Evolutionary conservation across 768 basidiomycete species (phyloP).

Genomic region (Podaxis mareebaensis): DNA sequence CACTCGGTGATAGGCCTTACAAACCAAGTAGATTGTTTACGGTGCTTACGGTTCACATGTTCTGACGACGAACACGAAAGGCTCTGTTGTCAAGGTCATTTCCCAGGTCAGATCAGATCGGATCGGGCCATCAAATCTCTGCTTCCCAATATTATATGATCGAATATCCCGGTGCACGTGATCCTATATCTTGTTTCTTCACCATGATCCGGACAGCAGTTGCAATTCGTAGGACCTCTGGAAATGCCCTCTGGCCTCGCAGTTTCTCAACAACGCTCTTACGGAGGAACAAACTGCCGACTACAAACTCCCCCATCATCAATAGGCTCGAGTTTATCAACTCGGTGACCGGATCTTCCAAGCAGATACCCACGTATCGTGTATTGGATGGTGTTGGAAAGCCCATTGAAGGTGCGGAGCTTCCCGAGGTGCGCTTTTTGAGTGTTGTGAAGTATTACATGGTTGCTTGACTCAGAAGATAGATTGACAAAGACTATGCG

Average conservation of each 20-base stretch:
- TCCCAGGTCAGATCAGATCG: not conserved
- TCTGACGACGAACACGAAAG: slow-evolving; percentile 1
- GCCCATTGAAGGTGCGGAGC: slow-evolving; percentile 67
- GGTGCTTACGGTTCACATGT: slow-evolving; percentile 11
- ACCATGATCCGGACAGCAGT: slow-evolving; percentile 37
- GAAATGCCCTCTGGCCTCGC: slow-evolving; percentile 8
- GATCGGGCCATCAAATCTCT: slow-evolving; percentile 17
- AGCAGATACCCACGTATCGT: slow-evolving; percentile 82
- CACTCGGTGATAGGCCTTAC: slow-evolving; percentile 7
- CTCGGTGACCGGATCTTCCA: slow-evolving; percentile 59
- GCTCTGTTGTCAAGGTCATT: slow-evolving; percentile 14
- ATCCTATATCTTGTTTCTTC: slow-evolving; percentile 22
- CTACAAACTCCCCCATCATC: slow-evolving; percentile 61
- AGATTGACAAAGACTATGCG: slow-evolving; percentile 73
- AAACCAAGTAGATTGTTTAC: slow-evolving; percentile 10
- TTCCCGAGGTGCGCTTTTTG: slow-evolving; percentile 65
- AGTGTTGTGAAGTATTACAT: not conserved
- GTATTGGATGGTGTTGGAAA: slow-evolving; percentile 81
- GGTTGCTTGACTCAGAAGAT: not conserved
- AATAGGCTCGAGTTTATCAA: slow-evolving; percentile 79
- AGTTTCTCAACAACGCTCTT: slow-evolving; percentile 14
- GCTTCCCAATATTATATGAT: slow-evolving; percentile 18
- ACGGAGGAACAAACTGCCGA: slow-evolving; percentile 33
- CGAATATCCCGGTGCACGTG: slow-evolving; percentile 23
- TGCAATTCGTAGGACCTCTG: slow-evolving; percentile 14